These are phyloP conservation scores for Colletotrichum euphorbiae DNA, from an alignment of 2,329 filamentous ascomycete genomes.

Conservation along the genomic window DNA sequence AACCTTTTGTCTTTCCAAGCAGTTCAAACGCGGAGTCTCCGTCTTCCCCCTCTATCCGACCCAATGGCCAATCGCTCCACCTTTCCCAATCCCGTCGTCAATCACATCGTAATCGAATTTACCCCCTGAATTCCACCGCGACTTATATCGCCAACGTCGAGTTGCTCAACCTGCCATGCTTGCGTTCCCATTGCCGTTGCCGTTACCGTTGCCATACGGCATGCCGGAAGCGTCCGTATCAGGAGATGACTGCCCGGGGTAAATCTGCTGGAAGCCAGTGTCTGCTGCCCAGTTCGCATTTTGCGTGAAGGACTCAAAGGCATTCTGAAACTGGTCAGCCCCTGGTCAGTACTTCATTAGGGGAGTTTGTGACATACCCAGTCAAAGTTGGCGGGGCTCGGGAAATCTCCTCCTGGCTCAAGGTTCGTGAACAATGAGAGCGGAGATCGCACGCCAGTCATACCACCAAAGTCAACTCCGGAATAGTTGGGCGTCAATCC, in stretches of 20 bases:
- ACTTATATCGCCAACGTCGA: neutral
- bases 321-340: slow-evolving; percentile 56
- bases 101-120: slow-evolving; percentile 26
- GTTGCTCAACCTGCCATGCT: slow-evolving; percentile 31
- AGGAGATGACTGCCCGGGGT: slow-evolving; percentile 40
- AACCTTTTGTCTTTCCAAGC: slow-evolving; percentile 4
- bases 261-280: slow-evolving; percentile 61
- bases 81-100: slow-evolving; percentile 22
- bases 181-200: slow-evolving; percentile 5
- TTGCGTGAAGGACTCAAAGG: slow-evolving; percentile 69
- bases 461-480: slow-evolving; percentile 46
- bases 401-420: slow-evolving; percentile 51
- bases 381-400: slow-evolving; percentile 66
- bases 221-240: slow-evolving; percentile 29
- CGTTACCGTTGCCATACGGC: slow-evolving; percentile 16
- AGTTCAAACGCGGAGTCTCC: slow-evolving; percentile 16
- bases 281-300: slow-evolving; percentile 65
- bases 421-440: slow-evolving; percentile 65
- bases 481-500: slow-evolving; percentile 54
- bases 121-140: neutral
- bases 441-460: slow-evolving; percentile 56
- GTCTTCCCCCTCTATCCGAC: slow-evolving; percentile 2
- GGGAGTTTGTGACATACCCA: slow-evolving; percentile 60
- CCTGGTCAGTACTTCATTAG: neutral
- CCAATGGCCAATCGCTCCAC: neutral